Evolutionary conservation across 2,329 filamentous ascomycete species (phyloP).

Genomic region (Phaeosphaeria sp.): DNA sequence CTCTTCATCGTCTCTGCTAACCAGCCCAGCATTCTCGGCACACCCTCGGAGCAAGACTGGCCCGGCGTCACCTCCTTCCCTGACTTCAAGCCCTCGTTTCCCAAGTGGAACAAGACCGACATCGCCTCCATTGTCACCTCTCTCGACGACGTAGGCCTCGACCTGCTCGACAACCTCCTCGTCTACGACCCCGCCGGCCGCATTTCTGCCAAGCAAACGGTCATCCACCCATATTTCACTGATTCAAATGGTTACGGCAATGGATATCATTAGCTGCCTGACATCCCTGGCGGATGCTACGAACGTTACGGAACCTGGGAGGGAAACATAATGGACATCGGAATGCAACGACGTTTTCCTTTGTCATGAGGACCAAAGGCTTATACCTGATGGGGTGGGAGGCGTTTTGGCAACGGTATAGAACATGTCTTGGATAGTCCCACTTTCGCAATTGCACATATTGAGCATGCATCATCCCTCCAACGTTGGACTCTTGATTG

Average conservation of each 20-base stretch:
- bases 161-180: slow-evolving; percentile 74
- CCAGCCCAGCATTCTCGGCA: slow-evolving; percentile 68
- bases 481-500: background rate
- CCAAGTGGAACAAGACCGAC: slow-evolving; percentile 82
- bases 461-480: background rate
- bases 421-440: slow-evolving; percentile 14
- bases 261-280: slow-evolving; percentile 36
- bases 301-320: slow-evolving; percentile 35
- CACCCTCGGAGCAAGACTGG: slow-evolving; percentile 82
- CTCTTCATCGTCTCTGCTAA: slow-evolving; percentile 13
- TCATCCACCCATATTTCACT: slow-evolving; percentile 80
- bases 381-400: slow-evolving; percentile 20
- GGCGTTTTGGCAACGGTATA: slow-evolving; percentile 26
- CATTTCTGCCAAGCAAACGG: slow-evolving; percentile 88
- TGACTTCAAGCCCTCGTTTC: slow-evolving; percentile 91
- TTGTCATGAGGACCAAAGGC: slow-evolving; percentile 23
- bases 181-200: slow-evolving; percentile 87
- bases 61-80: slow-evolving; percentile 93
- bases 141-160: slow-evolving; percentile 74
- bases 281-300: slow-evolving; percentile 33
- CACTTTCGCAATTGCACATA: background rate
- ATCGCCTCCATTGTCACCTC: slow-evolving; percentile 71
- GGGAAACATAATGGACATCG: slow-evolving; percentile 28
- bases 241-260: slow-evolving; percentile 56
- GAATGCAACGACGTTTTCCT: slow-evolving; percentile 20